phyloP scores from a whole-genome alignment of 139 green algal species.

The Deuterostichococcus epilithicus region DNA sequence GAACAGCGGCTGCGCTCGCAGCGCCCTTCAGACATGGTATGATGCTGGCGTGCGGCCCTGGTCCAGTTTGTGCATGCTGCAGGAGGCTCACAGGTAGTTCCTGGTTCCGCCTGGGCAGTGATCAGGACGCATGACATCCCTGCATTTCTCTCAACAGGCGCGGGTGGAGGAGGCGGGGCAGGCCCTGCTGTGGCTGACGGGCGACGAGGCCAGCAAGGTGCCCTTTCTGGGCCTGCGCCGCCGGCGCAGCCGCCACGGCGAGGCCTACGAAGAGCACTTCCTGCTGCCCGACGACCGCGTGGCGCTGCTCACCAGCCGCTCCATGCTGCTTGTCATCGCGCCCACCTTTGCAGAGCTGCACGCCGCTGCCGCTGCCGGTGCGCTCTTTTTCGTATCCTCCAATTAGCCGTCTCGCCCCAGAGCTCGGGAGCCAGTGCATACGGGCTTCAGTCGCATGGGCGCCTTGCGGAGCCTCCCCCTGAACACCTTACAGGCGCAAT shows the following conservation, averaged over 20 bases:
- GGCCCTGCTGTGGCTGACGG: slow-evolving; percentile 43
- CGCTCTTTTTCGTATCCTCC: no score
- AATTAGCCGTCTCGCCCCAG: no score
- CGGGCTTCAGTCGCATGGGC: no score
- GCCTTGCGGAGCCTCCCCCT: no score
- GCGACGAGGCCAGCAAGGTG: slow-evolving; percentile 8
- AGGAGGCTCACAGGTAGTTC: no score
- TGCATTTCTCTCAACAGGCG: slow-evolving; percentile 12
- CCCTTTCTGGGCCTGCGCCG: not conserved
- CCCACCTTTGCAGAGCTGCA: slow-evolving; percentile 60
- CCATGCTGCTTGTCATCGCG: slow-evolving; percentile 60
- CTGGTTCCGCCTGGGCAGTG: no score
- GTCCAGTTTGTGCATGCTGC: no score
- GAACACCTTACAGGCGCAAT: no score
- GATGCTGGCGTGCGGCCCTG: no score
- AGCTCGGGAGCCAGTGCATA: no score
- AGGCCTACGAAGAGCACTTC: slow-evolving; percentile 79
- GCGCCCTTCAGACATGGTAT: no score
- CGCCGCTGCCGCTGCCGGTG: slow-evolving; percentile 28
- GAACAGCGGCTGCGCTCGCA: no score
- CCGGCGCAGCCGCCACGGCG: slow-evolving; percentile 12
- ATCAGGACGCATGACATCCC: not conserved
- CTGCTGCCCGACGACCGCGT: slow-evolving; percentile 62
- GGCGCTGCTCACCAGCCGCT: slow-evolving; percentile 65
- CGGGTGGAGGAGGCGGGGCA: slow-evolving; percentile 58